Percentiles rank a stretch among this genome's conserved stretches.
Evolutionary conservation across 1,139 yeast genomes (phyloP).

Genomic region (Pichia sp.): DNA sequence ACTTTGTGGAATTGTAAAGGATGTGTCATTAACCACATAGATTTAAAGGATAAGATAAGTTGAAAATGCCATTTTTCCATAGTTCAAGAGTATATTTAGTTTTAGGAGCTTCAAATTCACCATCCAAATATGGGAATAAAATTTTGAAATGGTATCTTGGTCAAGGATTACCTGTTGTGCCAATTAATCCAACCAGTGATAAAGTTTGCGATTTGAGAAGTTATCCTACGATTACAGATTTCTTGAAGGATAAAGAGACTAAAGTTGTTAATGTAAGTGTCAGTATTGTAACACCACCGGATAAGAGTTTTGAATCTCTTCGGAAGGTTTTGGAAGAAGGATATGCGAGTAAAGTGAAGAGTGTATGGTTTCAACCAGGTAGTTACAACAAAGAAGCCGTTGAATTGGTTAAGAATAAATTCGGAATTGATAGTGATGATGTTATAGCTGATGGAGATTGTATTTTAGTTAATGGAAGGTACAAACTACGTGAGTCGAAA

Average conservation of each 20-base stretch:
- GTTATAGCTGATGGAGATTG: slow-evolving; percentile 57
- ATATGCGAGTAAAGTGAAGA: slow-evolving; percentile 34
- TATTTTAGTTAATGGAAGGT: slow-evolving; percentile 62
- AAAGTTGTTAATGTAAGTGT: slow-evolving; percentile 39
- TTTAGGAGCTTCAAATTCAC: slow-evolving; percentile 65
- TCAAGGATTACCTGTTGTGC: slow-evolving; percentile 53
- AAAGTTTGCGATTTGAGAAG: slow-evolving; percentile 42
- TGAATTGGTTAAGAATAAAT: slow-evolving; percentile 32
- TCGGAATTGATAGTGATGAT: slow-evolving; percentile 31
- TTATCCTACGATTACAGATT: slow-evolving; percentile 31
- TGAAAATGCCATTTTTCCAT: slow-evolving; percentile 7
- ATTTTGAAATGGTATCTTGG: slow-evolving; percentile 61
- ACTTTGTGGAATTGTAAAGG: too few relatives aligned
- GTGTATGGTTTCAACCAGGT: slow-evolving; percentile 83
- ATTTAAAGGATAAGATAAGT: too few relatives aligned
- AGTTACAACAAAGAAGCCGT: slow-evolving; percentile 54
- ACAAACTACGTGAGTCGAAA: slow-evolving; percentile 31
- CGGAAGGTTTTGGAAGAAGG: slow-evolving; percentile 28
- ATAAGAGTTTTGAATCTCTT: slow-evolving; percentile 43
- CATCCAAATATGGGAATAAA: slow-evolving; percentile 63
- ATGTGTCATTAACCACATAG: too few relatives aligned
- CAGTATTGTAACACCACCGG: slow-evolving; percentile 71
- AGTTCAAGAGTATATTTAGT: slow-evolving; percentile 42
- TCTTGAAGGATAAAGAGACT: slow-evolving; percentile 9
- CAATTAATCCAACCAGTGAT: slow-evolving; percentile 52